These are phyloP conservation scores for Pestalotiopsis sp. DNA, from an alignment of 2,329 filamentous ascomycete species.

Conservation along the genomic window DNA sequence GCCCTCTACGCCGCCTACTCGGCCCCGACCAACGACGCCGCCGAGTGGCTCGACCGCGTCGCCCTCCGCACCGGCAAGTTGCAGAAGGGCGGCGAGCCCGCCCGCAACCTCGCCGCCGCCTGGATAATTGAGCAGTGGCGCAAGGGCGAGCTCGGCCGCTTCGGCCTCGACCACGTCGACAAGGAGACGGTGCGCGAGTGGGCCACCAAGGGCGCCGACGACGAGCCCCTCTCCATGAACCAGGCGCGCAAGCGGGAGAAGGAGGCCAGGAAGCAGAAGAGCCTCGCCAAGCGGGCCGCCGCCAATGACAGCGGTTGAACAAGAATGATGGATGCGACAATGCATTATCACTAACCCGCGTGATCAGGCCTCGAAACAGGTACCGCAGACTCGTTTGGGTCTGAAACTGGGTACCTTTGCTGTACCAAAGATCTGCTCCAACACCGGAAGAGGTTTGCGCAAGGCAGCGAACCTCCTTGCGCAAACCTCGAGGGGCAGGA, in stretches of 20 bases:
- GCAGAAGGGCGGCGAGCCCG: slow-evolving; percentile 69
- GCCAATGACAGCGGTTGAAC: slow-evolving; percentile 12
- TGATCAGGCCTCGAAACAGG: too few species aligned
- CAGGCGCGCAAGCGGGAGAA: slow-evolving; percentile 71
- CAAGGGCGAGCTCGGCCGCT: slow-evolving; percentile 72
- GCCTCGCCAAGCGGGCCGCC: slow-evolving; percentile 33
- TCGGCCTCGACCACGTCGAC: slow-evolving; percentile 77
- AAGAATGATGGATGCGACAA: not conserved
- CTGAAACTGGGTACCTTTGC: too few species aligned
- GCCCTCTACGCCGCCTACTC: slow-evolving; percentile 63
- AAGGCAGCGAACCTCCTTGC: too few species aligned
- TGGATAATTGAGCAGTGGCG: slow-evolving; percentile 85
- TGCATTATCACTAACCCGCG: not conserved
- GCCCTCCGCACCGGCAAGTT: slow-evolving; percentile 77
- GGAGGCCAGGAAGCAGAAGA: slow-evolving; percentile 48
- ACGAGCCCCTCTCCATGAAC: slow-evolving; percentile 58
- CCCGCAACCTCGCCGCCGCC: slow-evolving; percentile 72
- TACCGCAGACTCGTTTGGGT: too few species aligned
- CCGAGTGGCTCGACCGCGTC: slow-evolving; percentile 69
- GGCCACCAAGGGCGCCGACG: slow-evolving; percentile 28
- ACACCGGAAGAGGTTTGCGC: too few species aligned
- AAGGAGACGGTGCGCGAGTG: slow-evolving; percentile 52
- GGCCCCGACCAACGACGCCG: slow-evolving; percentile 81
- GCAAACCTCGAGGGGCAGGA: too few species aligned
- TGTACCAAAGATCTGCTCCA: too few species aligned